Evolutionary conservation across 805 yeast genomes (phyloP), one percentile per base, ranked within the genome.

Genomic region (Myxozyma nipponensis): DNA sequence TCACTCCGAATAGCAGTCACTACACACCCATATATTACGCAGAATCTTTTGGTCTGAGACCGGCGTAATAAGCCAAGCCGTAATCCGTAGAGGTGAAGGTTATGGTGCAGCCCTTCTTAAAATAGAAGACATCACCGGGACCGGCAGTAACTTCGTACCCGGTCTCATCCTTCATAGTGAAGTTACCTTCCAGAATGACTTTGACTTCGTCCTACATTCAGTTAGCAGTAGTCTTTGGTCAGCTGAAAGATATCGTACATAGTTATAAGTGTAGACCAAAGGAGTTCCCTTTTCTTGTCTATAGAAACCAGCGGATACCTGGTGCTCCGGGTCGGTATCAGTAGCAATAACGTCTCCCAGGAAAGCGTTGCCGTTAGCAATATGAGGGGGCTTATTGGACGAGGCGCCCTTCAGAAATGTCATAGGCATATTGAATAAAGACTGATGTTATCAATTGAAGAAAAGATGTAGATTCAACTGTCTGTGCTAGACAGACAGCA

Each of bases 121-220:
- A 78, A 74, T 76, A 81, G 60, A 83, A 75, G 25, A 80, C 81
- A 61, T 82, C 87, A 47, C 88, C 88, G 46, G 84, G 83, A 39
- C 72, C 66, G 48, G 76, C 83, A 47, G 69, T 70, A 46, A 78
- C 81, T 54, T 72, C 72, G 66, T 73, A 72, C 22, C 88, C 88
- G 47, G 81, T 75, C 69, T 80, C 83, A 61, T 83, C 88, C 52
- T 78, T 62, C 60, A 83, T 72, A 45, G 73, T 70, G 72, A 78
- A 82, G 62, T 77, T 80, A 58, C 86, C 86, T 67, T 83, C 86
- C 56, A 82, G 73, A 65, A 81, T 76, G 60, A 83, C 72, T 70
- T 83, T 83, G 79, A 81, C 77, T 70, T 82, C 88, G 63, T 83
- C 86, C 68, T 81, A 19, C 18, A 13, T 6, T 5, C 19, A 9